phyloP scores from a whole-genome alignment of 2,329 filamentous ascomycete genomes.

The Podosphaera fusca region DNA sequence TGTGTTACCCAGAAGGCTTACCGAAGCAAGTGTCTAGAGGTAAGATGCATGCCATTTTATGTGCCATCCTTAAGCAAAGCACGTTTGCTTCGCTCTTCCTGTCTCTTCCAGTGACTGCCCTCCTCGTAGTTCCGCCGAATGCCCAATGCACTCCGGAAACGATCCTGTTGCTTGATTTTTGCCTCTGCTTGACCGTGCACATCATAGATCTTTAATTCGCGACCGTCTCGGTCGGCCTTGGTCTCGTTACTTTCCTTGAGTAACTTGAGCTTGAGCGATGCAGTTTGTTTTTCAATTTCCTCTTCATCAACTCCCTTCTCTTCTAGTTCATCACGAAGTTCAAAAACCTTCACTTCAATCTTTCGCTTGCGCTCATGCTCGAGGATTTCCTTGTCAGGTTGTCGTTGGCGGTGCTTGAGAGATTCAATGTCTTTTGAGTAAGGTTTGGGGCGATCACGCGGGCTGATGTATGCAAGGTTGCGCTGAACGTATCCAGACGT shows the following conservation, averaged over 20 bases:
- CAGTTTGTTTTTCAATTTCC: constrained; percentile 63
- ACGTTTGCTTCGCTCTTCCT: constrained; percentile 38
- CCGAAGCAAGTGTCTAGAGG: too few species aligned
- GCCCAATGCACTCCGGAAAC: constrained; percentile 62
- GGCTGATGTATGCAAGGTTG: constrained; percentile 72
- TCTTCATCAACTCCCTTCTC: constrained; percentile 77
- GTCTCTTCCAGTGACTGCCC: constrained; percentile 63
- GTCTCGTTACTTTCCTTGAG: constrained; percentile 19
- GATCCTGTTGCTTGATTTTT: constrained; percentile 88
- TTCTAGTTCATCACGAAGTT: constrained; percentile 74
- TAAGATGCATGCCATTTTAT: too few species aligned
- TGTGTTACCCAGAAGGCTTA: too few species aligned
- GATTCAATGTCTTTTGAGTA: constrained; percentile 46
- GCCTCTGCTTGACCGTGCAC: constrained; percentile 91
- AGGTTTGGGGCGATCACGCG: constrained; percentile 44
- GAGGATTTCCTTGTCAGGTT: constrained; percentile 79
- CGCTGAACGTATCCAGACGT: constrained; percentile 96
- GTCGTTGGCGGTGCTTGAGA: constrained; percentile 52
- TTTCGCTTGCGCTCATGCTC: constrained; percentile 83
- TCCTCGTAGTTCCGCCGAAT: constrained; percentile 73
- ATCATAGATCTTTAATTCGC: constrained; percentile 66
- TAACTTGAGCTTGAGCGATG: constrained; percentile 40
- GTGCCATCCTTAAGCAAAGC: too few species aligned
- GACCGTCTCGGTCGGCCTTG: constrained; percentile 8
- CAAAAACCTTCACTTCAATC: constrained; percentile 83